Percentiles rank a stretch among this genome's conserved stretches.
These are phyloP conservation scores for Clitoria ternatea DNA, from an alignment of 306 rosid genomes.

Conservation along the genomic window DNA sequence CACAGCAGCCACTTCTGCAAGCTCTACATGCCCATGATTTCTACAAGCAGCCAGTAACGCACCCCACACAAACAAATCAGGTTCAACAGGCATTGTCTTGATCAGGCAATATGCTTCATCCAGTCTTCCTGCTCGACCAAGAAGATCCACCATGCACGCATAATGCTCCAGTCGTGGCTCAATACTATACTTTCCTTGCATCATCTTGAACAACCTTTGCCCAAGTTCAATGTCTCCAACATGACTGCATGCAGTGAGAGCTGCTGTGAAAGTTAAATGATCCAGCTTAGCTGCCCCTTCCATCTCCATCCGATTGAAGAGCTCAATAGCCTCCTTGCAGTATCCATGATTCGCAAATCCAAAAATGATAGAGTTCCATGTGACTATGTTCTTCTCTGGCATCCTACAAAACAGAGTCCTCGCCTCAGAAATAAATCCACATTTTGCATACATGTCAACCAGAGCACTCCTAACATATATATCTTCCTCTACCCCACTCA, in stretches of 20 bases:
- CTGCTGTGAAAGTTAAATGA: constrained; percentile 72
- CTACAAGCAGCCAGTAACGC: constrained; percentile 79
- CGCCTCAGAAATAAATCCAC: constrained; percentile 73
- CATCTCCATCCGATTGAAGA: constrained; percentile 59
- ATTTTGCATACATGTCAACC: constrained; percentile 89
- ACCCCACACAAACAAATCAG: constrained; percentile 94
- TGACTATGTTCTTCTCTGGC: constrained; percentile 57
- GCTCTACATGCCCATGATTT: constrained; percentile 62
- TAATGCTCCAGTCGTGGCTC: constrained; percentile 80
- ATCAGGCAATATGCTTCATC: constrained; percentile 55
- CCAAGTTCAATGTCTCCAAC: constrained; percentile 67
- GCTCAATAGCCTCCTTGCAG: constrained; percentile 64
- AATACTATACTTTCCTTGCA: constrained; percentile 61
- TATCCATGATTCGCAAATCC: constrained; percentile 81
- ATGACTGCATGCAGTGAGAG: constrained; percentile 75
- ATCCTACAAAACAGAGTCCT: constrained; percentile 51
- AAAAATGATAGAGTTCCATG: constrained; percentile 88
- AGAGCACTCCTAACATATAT: constrained; percentile 77
- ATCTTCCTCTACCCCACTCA: constrained; percentile 62
- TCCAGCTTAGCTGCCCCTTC: constrained; percentile 50
- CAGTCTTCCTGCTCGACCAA: constrained; percentile 68
- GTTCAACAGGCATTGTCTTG: constrained; percentile 62
- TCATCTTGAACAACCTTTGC: constrained; percentile 48
- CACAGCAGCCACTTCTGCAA: constrained; percentile 72
- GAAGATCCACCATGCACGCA: constrained; percentile 80